Evolutionary conservation across 2,329 filamentous ascomycete genomes (phyloP), one percentile per base, ranked within the genome.

Genomic region (Cercospora sp.): DNA sequence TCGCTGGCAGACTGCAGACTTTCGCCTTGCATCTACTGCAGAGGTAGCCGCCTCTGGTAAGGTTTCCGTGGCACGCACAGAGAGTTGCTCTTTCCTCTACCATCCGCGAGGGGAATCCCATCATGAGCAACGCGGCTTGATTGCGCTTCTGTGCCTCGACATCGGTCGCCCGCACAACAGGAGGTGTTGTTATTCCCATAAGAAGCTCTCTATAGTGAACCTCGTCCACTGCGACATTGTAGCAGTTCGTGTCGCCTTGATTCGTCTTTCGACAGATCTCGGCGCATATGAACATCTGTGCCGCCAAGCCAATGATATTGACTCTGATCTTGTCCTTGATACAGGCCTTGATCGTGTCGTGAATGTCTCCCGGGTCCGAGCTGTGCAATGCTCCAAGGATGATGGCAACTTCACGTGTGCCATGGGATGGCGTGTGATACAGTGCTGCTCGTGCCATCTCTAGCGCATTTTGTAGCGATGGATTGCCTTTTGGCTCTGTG

Each of bases 61-160:
- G 89, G 70, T 89, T 89, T 72, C 91, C 93, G 80, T 98, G 94
- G 77, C 95, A 99, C 5, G 94, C 93, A 79, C 95, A 99, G 69
- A 95, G 88, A 67, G 90, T 93, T 5, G 89, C 86, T 58, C 85
- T 83, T 26, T 88, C 85, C 63, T 92, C 91, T 5, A 95, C 87
- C 2, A 91, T 91, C 42, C 94, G 87, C 5, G 92, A 96, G 0
- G 95, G 95, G 76, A 99, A 99, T 4, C 95, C 95, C 94, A 99
- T 99, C 91, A 96, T 96, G 28, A 99, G 87, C 48, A 99, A 83
- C 2, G 86, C 84, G 65, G 77, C 80, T 75, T 83, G 78, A 75
- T 86, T 81, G 72, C 71, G 73, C 63, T 69, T 79, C 64, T 72
- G 76, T 39, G 69, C 72, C 68, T 74, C 78, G 9, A 74, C 72